A percentile compares a stretch with the other conserved stretches of the same genome.
phyloP scores from a whole-genome alignment of 192 early-diverging fungal species.

The Mortierella antarctica region DNA sequence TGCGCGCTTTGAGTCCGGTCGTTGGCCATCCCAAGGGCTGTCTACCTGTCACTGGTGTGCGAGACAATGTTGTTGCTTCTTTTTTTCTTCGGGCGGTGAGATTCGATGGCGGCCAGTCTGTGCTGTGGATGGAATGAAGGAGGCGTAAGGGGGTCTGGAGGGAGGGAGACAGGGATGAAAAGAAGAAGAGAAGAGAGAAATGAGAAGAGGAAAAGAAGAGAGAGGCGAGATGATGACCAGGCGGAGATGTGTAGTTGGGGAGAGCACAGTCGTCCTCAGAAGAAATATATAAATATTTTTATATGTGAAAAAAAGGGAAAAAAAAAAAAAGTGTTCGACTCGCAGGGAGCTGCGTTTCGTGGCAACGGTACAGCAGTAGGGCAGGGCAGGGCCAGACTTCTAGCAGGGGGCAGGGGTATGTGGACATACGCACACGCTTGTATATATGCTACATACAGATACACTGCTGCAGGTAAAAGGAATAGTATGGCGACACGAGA shows the following conservation, averaged over 20 bases:
- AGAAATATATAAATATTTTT: background rate
- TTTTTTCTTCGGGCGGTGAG: conserved; percentile 1
- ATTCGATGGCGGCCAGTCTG: background rate
- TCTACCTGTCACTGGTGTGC: background rate
- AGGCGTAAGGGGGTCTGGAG: background rate
- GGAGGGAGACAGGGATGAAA: background rate
- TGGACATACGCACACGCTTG: too few relatives aligned
- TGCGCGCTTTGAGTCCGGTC: conserved; percentile 45
- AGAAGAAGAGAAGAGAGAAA: background rate
- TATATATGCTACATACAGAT: too few relatives aligned
- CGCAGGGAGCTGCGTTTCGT: too few relatives aligned
- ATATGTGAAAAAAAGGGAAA: background rate
- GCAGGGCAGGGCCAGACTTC: too few relatives aligned
- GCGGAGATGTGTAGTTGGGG: background rate
- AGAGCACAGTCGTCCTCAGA: background rate
- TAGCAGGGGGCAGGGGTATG: too few relatives aligned
- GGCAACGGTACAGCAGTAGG: too few relatives aligned
- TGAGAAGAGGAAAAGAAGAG: background rate
- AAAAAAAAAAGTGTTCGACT: background rate
- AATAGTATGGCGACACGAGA: too few relatives aligned
- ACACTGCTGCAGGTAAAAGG: too few relatives aligned
- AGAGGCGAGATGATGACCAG: background rate
- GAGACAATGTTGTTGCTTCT: background rate
- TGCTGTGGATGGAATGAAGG: background rate
- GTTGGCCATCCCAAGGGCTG: conserved; percentile 29